These are phyloP conservation scores for Euryodendron excelsum DNA, from an alignment of 148 eudicot genomes.

Conservation along the genomic window DNA sequence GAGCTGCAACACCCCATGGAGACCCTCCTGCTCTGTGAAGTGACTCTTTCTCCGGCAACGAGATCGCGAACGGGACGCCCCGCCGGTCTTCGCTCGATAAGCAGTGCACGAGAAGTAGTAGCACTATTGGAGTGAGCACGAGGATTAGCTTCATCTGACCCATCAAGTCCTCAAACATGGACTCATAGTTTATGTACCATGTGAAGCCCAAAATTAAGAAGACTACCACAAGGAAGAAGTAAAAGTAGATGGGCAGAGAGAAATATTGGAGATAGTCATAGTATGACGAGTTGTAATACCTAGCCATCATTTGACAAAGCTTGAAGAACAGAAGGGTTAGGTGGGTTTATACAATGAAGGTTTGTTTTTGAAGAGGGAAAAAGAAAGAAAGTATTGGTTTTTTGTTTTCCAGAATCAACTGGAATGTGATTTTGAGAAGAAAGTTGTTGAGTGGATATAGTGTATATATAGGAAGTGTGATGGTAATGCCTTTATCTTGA, in stretches of 20 bases:
- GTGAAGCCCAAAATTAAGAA: constrained; percentile 46
- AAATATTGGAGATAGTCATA: constrained; percentile 38
- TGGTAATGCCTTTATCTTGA: too few relatives aligned
- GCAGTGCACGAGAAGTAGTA: constrained; percentile 56
- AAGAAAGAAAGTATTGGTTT: too few relatives aligned
- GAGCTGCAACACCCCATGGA: constrained; percentile 59
- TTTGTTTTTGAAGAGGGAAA: too few relatives aligned
- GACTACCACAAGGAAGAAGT: constrained; percentile 42
- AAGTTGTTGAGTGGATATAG: too few relatives aligned
- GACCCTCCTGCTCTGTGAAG: constrained; percentile 69
- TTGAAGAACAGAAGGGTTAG: background rate
- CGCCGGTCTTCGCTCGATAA: constrained; percentile 42
- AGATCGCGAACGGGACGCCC: constrained; percentile 28
- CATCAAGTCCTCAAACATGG: constrained; percentile 45
- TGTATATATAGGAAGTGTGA: too few relatives aligned
- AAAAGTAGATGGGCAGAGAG: constrained; percentile 55
- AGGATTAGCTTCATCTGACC: constrained; percentile 46
- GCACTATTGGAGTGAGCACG: constrained; percentile 50
- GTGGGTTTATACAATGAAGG: too few relatives aligned
- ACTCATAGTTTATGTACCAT: constrained; percentile 68
- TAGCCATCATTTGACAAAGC: constrained; percentile 36
- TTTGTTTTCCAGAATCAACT: too few relatives aligned
- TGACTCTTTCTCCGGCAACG: constrained; percentile 53
- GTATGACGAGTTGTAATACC: constrained; percentile 44
- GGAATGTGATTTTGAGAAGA: too few relatives aligned